Evolutionary conservation across 1,139 yeast species (phyloP).

Genomic region (Candida buenavistaensis): DNA sequence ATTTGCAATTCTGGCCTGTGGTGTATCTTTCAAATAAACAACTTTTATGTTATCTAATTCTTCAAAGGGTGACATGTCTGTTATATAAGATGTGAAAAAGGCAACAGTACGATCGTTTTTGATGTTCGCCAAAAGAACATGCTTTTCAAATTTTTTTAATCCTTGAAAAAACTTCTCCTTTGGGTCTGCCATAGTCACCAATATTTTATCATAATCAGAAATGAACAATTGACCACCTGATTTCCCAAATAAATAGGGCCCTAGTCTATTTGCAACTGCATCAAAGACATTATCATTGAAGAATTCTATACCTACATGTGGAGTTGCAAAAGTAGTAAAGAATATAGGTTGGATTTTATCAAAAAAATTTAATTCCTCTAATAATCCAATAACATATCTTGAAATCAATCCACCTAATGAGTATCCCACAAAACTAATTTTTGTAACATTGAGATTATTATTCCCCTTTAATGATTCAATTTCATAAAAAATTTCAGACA

Average conservation of each 20-base stretch:
- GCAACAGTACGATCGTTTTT: slow-evolving; percentile 69
- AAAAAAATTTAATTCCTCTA: slow-evolving; percentile 56
- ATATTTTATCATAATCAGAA: slow-evolving; percentile 40
- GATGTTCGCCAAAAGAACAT: slow-evolving; percentile 68
- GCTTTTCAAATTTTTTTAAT: slow-evolving; percentile 53
- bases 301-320: slow-evolving; percentile 76
- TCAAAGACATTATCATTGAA: slow-evolving; percentile 44
- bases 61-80: slow-evolving; percentile 51
- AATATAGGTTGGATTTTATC: slow-evolving; percentile 59
- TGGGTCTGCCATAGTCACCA: slow-evolving; percentile 59
- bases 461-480: slow-evolving; percentile 50
- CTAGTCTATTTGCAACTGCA: slow-evolving; percentile 53
- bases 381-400: slow-evolving; percentile 70
- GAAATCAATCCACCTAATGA: slow-evolving; percentile 46
- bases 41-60: slow-evolving; percentile 41
- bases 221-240: slow-evolving; percentile 76
- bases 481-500: slow-evolving; percentile 60
- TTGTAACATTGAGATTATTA: slow-evolving; percentile 34
- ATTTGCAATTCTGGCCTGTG: slow-evolving; percentile 33
- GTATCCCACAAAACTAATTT: slow-evolving; percentile 45
- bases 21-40: slow-evolving; percentile 38
- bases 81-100: slow-evolving; percentile 53
- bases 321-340: slow-evolving; percentile 86
- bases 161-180: slow-evolving; percentile 53
- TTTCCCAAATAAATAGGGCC: slow-evolving; percentile 64